Evolutionary conservation across 2,329 filamentous ascomycete species (phyloP).

Genomic region (Alternaria gansuensis): DNA sequence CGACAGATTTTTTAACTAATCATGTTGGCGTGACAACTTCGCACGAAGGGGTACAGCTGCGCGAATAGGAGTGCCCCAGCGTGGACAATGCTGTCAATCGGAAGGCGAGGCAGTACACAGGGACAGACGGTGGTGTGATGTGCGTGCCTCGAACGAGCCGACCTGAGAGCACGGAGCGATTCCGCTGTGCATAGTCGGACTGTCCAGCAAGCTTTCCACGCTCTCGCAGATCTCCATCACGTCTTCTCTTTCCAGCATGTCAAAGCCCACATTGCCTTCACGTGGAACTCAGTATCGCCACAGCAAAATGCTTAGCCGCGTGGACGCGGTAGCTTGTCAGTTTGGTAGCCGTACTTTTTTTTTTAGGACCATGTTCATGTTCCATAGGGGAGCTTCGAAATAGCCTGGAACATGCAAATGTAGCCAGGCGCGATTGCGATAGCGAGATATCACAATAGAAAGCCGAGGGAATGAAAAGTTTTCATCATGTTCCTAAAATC

Average conservation of each 20-base stretch:
- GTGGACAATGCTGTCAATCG: slow-evolving; percentile 15
- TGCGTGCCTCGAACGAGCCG: slow-evolving; percentile 1
- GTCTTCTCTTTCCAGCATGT: slow-evolving; percentile 3
- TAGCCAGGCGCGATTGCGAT: background rate
- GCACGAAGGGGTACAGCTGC: slow-evolving; percentile 34
- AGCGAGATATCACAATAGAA: background rate
- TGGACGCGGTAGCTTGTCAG: background rate
- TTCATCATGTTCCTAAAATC: slow-evolving; percentile 5
- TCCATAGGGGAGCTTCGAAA: background rate
- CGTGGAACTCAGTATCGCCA: background rate
- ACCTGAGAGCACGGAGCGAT: slow-evolving; percentile 13
- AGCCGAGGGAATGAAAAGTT: background rate
- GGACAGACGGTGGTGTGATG: slow-evolving; percentile 27
- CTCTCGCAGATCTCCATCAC: background rate
- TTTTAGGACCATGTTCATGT: background rate
- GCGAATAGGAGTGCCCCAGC: slow-evolving; percentile 19
- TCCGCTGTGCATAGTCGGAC: slow-evolving; percentile 4
- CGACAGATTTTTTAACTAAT: slow-evolving; percentile 27
- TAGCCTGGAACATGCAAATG: background rate
- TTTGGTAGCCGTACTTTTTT: background rate
- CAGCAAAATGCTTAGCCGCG: background rate
- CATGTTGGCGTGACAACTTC: slow-evolving; percentile 29
- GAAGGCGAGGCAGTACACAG: slow-evolving; percentile 11
- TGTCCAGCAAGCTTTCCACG: slow-evolving; percentile 1
- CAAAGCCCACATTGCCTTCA: background rate